phyloP scores from a whole-genome alignment of 768 basidiomycete species.

The Auricularia cornea region DNA sequence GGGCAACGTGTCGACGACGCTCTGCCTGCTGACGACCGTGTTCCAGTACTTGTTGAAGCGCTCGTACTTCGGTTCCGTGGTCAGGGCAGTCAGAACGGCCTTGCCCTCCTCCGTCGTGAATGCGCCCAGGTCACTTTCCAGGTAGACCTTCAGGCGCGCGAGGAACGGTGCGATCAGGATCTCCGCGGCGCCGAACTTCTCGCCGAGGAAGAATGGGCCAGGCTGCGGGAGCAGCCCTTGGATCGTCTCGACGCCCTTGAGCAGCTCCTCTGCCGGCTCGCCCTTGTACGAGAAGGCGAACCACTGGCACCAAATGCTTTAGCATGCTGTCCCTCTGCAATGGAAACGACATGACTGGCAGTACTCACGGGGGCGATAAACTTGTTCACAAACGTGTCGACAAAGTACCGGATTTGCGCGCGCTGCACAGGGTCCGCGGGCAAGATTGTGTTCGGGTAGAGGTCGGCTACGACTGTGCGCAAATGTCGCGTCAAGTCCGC shows the following conservation, averaged over 20 bases:
- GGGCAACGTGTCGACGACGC: conserved; percentile 43
- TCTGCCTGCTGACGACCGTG: conserved; percentile 42
- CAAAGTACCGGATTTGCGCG: conserved; percentile 55
- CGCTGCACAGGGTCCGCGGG: conserved; percentile 48
- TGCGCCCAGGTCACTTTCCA: conserved; percentile 44
- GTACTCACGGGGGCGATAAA: conserved; percentile 24
- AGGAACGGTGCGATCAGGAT: conserved; percentile 53
- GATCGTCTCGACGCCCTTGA: conserved; percentile 36
- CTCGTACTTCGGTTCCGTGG: conserved; percentile 38
- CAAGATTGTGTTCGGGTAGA: conserved; percentile 43
- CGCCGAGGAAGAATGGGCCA: conserved; percentile 34
- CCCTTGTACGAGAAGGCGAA: conserved; percentile 29
- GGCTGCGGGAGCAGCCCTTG: conserved; percentile 42
- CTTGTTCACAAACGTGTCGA: conserved; percentile 44
- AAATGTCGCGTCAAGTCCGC: not conserved
- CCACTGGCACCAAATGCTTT: conserved; percentile 11
- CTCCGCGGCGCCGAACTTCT: conserved; percentile 55
- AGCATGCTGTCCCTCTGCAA: not conserved
- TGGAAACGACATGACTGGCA: not conserved
- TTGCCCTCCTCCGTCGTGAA: conserved; percentile 42
- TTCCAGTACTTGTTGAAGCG: conserved; percentile 41
- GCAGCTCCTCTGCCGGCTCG: conserved; percentile 33
- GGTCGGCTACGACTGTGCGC: conserved; percentile 42
- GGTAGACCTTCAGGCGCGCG: conserved; percentile 37
- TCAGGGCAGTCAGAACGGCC: conserved; percentile 34